Evolutionary conservation across 345 rosid genomes (phyloP).

Genomic region (Angophora floribunda): DNA sequence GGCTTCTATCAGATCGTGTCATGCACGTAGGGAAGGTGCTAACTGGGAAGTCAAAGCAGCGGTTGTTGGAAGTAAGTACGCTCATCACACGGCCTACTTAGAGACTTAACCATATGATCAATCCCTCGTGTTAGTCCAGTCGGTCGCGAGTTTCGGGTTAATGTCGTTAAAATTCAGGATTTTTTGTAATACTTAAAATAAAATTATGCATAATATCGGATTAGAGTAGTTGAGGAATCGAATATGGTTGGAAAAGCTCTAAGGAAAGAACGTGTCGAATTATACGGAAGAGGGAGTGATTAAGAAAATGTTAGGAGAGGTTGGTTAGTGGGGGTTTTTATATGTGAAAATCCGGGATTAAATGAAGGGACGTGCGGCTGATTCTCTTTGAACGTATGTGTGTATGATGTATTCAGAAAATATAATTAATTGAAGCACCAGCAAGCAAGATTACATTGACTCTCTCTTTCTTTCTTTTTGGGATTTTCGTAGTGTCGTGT

Average conservation of each 20-base stretch:
- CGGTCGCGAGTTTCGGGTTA: background rate
- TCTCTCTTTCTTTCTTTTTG: background rate
- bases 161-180: background rate
- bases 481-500: background rate
- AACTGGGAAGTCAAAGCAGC: background rate
- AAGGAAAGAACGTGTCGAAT: background rate
- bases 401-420: background rate
- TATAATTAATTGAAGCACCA: background rate
- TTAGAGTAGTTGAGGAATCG: background rate
- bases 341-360: background rate
- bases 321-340: background rate
- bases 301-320: background rate
- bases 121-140: background rate
- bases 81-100: background rate
- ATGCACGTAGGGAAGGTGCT: background rate
- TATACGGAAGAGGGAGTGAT: background rate
- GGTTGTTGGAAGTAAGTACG: background rate
- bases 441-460: background rate
- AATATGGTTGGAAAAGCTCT: background rate
- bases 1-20: background rate
- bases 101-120: background rate
- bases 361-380: background rate
- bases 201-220: background rate
- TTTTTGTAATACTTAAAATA: rapidly evolving
- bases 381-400: background rate